Evolutionary conservation across 208 protist species (phyloP).

Genomic region (Naegleria lovaniensis): DNA sequence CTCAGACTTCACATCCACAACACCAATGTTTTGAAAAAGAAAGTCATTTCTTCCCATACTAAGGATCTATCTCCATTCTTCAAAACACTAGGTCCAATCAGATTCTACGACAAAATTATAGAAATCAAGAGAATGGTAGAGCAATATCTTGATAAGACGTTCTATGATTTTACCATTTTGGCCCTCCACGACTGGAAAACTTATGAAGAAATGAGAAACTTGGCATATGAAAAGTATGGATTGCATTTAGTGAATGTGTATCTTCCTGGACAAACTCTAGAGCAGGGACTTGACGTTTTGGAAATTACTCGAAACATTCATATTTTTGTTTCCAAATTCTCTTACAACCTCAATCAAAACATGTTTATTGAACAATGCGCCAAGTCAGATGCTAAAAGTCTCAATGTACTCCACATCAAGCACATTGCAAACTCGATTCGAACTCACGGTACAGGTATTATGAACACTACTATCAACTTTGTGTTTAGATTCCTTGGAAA

Average conservation of each 20-base stretch:
- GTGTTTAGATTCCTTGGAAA: slow-evolving; percentile 86
- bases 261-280: slow-evolving; percentile 79
- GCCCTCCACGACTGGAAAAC: slow-evolving; percentile 85
- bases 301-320: slow-evolving; percentile 95
- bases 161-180: slow-evolving; percentile 93
- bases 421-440: slow-evolving; percentile 93
- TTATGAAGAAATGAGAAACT: slow-evolving; percentile 90
- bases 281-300: slow-evolving; percentile 90
- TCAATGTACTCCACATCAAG: slow-evolving; percentile 88
- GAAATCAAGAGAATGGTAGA: slow-evolving; percentile 65
- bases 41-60: background rate
- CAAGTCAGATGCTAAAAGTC: slow-evolving; percentile 68
- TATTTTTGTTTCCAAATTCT: slow-evolving; percentile 88
- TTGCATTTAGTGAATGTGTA: slow-evolving; percentile 73
- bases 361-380: slow-evolving; percentile 80
- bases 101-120: slow-evolving; percentile 68
- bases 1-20: slow-evolving; percentile 81
- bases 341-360: slow-evolving; percentile 95
- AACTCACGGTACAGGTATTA: slow-evolving; percentile 93
- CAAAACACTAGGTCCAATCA: slow-evolving; percentile 59
- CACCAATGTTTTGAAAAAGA: slow-evolving; percentile 35
- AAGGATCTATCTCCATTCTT: slow-evolving; percentile 70
- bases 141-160: slow-evolving; percentile 85
- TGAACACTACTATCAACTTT: slow-evolving; percentile 96
- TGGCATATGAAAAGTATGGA: slow-evolving; percentile 80